Evolutionary conservation across 441 rosid genomes (phyloP), one percentile per base, ranked within the genome.

Genomic region (Erysimum pusillum): DNA sequence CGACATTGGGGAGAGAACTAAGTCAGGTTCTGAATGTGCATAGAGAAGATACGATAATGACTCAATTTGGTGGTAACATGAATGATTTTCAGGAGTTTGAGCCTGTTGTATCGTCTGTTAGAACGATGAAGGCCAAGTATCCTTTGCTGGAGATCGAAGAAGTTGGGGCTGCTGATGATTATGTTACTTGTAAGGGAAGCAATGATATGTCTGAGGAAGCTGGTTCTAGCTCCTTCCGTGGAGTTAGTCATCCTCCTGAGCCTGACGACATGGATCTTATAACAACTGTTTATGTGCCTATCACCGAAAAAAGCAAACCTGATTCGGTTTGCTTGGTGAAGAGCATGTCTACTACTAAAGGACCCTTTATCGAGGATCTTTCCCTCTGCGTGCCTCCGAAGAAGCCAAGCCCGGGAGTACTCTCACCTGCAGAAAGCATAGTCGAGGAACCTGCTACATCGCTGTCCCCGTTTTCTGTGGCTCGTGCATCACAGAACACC

Each of bases 171-270:
- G 84, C 75, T 78, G 79, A 69, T 63, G 88, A 80, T 57, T 85
- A 80, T 78, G 63, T 83, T 57, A 61, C 78, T 51, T 86, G 82
- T 56, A 88, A 89, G 62, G 84, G 77, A 56, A 80, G 83, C 38
- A 70, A 79, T 70, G 92, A 92, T 78, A 85, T 85, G 61, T 80
- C 83, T 69, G 97, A 90, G 67, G 97, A 94, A 63, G 81, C 82
- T 78, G 91, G 93, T 38, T 76, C 96, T 9, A 86, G 87, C 82
- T 87, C 86, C 3, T 94, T 94, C 78, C 91, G 87, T 14, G 96
- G 98, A 34, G 98, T 84, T 79, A 94, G 94, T 79, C 98, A 92
- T 79, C 98, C 98, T 69, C 91, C 91, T 0, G 98, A 94, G 73
- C 98, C 98, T 35, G 82, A 87, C 39, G 98, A 94, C 62, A 87